Conservation (phyloP, 2,329 filamentous ascomycete genomes). For the Lasiodiplodia sp. region DNA sequence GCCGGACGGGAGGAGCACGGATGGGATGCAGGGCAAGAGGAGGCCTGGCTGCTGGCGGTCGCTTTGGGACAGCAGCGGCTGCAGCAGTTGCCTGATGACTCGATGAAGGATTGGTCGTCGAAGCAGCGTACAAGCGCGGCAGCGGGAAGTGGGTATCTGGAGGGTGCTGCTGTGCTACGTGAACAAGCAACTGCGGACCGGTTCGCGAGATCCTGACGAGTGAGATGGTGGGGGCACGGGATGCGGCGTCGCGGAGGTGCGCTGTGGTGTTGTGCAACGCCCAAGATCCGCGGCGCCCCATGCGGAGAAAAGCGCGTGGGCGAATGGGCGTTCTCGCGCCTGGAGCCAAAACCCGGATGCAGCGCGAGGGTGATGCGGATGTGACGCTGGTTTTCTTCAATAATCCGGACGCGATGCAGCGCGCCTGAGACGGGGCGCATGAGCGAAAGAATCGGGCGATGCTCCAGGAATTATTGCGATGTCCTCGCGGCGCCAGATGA, state of each 20-base stretch:
- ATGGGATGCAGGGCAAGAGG: constrained; percentile 21
- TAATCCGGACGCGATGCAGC: constrained; percentile 17
- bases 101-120: constrained; percentile 13
- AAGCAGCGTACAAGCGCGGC: constrained; percentile 24
- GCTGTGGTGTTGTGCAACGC: constrained; percentile 22
- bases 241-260: constrained; percentile 7
- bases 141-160: constrained; percentile 27
- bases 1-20: constrained; percentile 20
- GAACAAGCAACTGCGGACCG: constrained; percentile 27
- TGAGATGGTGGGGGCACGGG: constrained; percentile 19
- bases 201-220: constrained; percentile 25
- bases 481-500: constrained; percentile 10
- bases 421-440: constrained; percentile 17
- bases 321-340: constrained; percentile 20
- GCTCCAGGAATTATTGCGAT: constrained; percentile 14
- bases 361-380: constrained; percentile 6
- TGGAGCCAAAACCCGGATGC: constrained; percentile 22
- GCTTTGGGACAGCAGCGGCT: constrained; percentile 13
- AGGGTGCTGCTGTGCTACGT: constrained; percentile 19
- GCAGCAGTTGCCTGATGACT: constrained; percentile 26
- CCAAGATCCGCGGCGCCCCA: constrained; percentile 17
- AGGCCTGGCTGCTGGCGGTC: constrained; percentile 20
- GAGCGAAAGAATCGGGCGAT: constrained; percentile 7
- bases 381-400: constrained; percentile 25
- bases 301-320: constrained; percentile 17